A percentile compares a stretch with the other conserved stretches of the same genome.
Evolutionary conservation across 352 stramenopile genomes (phyloP).

Genomic region (Phytophthora rubi): DNA sequence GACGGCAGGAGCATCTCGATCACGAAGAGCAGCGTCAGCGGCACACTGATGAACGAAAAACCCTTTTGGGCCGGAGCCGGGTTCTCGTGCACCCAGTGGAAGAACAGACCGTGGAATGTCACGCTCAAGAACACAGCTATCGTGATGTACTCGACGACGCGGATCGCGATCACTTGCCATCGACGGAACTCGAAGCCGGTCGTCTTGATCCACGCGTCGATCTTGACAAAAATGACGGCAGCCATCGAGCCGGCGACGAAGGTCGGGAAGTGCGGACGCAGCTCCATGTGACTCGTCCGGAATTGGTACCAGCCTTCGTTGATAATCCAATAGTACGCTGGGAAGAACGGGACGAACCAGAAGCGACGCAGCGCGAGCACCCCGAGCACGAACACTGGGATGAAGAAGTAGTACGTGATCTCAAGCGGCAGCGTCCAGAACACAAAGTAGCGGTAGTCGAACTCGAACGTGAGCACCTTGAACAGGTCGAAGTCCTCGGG

Average conservation of each 20-base stretch:
- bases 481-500: slow-evolving; percentile 37
- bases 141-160: slow-evolving; percentile 31
- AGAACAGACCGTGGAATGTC: slow-evolving; percentile 39
- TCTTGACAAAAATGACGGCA: slow-evolving; percentile 40
- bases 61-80: slow-evolving; percentile 25
- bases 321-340: slow-evolving; percentile 33
- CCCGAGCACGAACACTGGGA: slow-evolving; percentile 40
- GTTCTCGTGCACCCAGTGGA: slow-evolving; percentile 39
- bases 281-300: slow-evolving; percentile 33
- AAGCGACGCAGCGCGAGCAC: slow-evolving; percentile 27
- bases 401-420: slow-evolving; percentile 55
- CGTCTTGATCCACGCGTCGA: slow-evolving; percentile 28
- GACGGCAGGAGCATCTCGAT: slow-evolving; percentile 48
- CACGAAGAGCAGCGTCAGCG: slow-evolving; percentile 41
- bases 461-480: slow-evolving; percentile 49
- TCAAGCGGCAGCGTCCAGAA: slow-evolving; percentile 61
- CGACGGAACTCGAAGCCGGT: slow-evolving; percentile 29
- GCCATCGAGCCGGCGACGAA: slow-evolving; percentile 47
- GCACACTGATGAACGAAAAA: slow-evolving; percentile 39
- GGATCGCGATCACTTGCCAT: slow-evolving; percentile 24
- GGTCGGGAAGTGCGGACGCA: slow-evolving; percentile 37
- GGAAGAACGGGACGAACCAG: slow-evolving; percentile 41
- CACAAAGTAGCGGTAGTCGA: slow-evolving; percentile 42
- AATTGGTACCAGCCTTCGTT: slow-evolving; percentile 29
- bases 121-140: slow-evolving; percentile 40